Conservation (phyloP, 1,139 yeast genomes). For the Saccharomyces hybrid region DNA sequence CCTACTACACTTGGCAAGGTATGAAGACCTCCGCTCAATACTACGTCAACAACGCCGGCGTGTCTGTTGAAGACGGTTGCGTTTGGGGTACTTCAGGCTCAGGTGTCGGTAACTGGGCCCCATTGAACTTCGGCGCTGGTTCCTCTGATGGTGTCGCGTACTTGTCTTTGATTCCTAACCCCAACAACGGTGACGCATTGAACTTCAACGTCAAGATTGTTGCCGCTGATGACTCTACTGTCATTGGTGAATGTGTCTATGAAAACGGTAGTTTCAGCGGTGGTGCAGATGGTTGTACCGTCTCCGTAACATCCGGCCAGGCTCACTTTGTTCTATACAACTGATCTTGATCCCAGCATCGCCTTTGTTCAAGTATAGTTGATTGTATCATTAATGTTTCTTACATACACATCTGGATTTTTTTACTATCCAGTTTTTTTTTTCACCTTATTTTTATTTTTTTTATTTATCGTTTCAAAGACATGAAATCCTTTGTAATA, state of each 20-base stretch:
- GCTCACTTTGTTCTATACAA: conserved; percentile 62
- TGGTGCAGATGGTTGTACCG: conserved; percentile 77
- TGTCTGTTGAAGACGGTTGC: conserved; percentile 80
- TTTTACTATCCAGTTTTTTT: not conserved
- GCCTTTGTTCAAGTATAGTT: not conserved
- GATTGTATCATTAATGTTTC: not conserved
- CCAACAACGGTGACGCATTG: conserved; percentile 68
- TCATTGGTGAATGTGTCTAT: conserved; percentile 72
- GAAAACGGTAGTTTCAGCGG: conserved; percentile 70
- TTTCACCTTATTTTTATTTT: not conserved
- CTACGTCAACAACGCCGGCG: conserved; percentile 95
- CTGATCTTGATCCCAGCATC: not conserved
- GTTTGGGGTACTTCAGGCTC: conserved; percentile 78
- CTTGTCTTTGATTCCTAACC: conserved; percentile 89
- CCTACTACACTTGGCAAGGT: conserved; percentile 77
- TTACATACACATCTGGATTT: too few species aligned
- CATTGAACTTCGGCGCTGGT: conserved; percentile 90
- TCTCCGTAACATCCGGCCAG: conserved; percentile 69
- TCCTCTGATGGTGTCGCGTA: conserved; percentile 67
- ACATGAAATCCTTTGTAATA: not conserved
- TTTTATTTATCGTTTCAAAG: not conserved
- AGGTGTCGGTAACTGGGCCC: conserved; percentile 96
- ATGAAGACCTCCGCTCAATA: conserved; percentile 84
- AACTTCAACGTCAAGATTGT: conserved; percentile 83
- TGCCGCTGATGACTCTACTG: conserved; percentile 53